Evolutionary conservation across 768 basidiomycete species (phyloP), one percentile per base, ranked within the genome.

Genomic region (Brasilioporus rufonigricans): DNA sequence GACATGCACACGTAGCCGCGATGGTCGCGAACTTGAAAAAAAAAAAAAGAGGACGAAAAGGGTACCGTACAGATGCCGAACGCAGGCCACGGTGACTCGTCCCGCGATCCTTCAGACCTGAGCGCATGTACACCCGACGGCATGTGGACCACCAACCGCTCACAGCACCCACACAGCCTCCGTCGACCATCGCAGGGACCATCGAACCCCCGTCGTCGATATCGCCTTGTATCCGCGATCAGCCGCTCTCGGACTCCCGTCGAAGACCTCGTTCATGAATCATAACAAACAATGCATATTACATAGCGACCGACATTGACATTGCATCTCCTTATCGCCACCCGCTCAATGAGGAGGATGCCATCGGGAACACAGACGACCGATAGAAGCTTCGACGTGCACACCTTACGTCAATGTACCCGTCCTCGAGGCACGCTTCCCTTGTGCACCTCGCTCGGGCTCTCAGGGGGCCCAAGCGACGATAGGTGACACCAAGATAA

Each of bases 391-490:
- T 24, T 41, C 40, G 13, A 41, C 13, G 38, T 9, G 9, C n/a
- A 21, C 8, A 16, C 16, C 9, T 59, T 59, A 59, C 58, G 58
- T 59, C 59, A 57, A 48, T 49, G 16, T 38, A 4, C 23, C 59
- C 16, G 48, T 45, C 58, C 58, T 61, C 58, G 58, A 59, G 58
- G 58, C 58, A 56, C 44, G 46, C 31, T 50, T 39, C 27, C 26
- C 38, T 12, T 7, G n/a, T 18, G 12, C 14, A 19, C 13, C 5
- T 16, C 24, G 45, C 6, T n/a, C n/a, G n/a, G n/a, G n/a, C n/a
- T 18, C 45, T 21, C 35, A 60, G 58, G 48, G n/a, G 50, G 56
- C 47, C 26, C 11, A 24, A 23, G 11, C 39, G 27, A 29, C 9
- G 27, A 29, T 9, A 29, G 27, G 27, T 29, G 27, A 9, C 27